Evolutionary conservation across 805 yeast genomes (phyloP), one percentile per base, ranked within the genome.

Genomic region (Saccharomycopsis vini): DNA sequence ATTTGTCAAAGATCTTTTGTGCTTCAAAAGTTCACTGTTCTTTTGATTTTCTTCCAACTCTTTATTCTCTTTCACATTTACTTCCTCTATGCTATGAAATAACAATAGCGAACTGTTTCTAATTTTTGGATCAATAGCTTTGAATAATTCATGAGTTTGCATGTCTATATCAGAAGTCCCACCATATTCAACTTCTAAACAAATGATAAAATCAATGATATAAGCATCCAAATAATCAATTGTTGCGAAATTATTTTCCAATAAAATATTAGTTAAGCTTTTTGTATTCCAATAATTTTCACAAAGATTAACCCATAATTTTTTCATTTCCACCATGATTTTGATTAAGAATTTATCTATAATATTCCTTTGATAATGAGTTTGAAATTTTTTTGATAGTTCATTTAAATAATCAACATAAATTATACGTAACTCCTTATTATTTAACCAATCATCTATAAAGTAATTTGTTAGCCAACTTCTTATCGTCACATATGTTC

Each of bases 381-480:
- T 44, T 18, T 16, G 7, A 33, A 41, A 34, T 18, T 32, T 31
- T 16, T 9, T 12, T 3, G 47, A 52, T 47, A 57, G 39, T 49
- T 60, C 63, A 57, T 74, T 69, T 32, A 77, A 51, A 13, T 68
- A 66, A 12, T 59, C 50, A 3, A 69, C 59, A 45, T 77, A 70
- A 20, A 60, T 52, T 19, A 54, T 50, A 43, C 88, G 64, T 28
- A 81, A 61, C 43, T 70, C 66, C 18, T 63, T 53, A 39, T 73
- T 68, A 13, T 72, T 61, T 21, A 81, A 64, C 58, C 89, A 92
- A 60, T 92, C 97, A 57, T 85, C 90, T 34, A 77, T 71, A 55
- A 87, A 92, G 59, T 85, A 89, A 60, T 89, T 90, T 47, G 85
- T 62, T 16, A 90, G 60, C 95, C 97, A 90, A 63, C 86, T 95